A percentile compares a stretch with the other conserved stretches of the same genome.
Conservation (phyloP, 1,284 basidiomycete species). For the Pascua guehoae region DNA sequence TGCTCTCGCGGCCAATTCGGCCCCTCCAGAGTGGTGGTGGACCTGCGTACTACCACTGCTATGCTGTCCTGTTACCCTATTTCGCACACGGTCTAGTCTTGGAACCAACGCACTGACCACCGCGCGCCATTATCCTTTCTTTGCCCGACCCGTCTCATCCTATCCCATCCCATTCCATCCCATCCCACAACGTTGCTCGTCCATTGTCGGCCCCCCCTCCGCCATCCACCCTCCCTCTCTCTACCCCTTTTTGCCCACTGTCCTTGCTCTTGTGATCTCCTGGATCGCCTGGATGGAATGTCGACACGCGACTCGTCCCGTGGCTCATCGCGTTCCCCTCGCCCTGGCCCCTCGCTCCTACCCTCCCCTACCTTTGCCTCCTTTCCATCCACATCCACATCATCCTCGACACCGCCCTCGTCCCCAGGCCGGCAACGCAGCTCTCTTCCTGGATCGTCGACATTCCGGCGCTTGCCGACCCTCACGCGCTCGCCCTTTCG, state of each 20-base stretch:
- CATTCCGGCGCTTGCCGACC: constrained; percentile 33
- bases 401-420: not conserved
- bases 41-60: not conserved
- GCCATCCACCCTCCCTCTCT: not conserved
- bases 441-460: constrained; percentile 29
- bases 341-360: not conserved
- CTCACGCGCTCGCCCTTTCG: constrained; percentile 33
- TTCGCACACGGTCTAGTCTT: not conserved
- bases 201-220: not conserved
- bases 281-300: too few species aligned
- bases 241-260: not conserved
- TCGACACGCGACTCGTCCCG: too few species aligned
- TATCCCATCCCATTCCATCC: not conserved
- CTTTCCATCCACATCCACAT: not conserved
- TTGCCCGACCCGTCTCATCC: not conserved
- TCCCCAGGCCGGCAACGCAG: constrained; percentile 20
- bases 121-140: not conserved
- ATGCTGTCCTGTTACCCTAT: not conserved
- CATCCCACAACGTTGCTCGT: not conserved
- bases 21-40: too few species aligned
- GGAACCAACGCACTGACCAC: not conserved
- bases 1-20: too few species aligned
- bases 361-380: not conserved
- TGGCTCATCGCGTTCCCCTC: not conserved
- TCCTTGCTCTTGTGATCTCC: not conserved